Evolutionary conservation across 2,329 filamentous ascomycete genomes (phyloP).

Genomic region (Diplodia mutila): DNA sequence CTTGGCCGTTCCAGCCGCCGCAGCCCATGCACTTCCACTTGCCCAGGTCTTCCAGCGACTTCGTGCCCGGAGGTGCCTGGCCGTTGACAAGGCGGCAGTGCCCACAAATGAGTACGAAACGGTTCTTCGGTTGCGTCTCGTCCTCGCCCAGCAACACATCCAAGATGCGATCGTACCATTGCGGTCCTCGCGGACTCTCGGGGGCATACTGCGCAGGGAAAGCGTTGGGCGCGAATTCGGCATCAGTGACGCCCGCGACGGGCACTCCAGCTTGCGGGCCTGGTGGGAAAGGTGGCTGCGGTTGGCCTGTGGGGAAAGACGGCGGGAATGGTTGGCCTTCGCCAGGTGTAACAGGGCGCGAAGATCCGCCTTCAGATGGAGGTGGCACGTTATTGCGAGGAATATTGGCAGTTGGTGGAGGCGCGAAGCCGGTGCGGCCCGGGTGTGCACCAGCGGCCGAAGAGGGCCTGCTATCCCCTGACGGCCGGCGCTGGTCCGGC

Average conservation of each 20-base stretch:
- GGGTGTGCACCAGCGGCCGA: neutral
- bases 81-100: slow-evolving; percentile 90
- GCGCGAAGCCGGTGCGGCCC: slow-evolving; percentile 58
- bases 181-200: slow-evolving; percentile 48
- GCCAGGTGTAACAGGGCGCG: slow-evolving; percentile 37
- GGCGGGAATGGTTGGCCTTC: slow-evolving; percentile 11
- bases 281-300: slow-evolving; percentile 27
- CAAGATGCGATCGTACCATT: slow-evolving; percentile 94
- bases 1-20: slow-evolving; percentile 76
- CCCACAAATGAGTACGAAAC: slow-evolving; percentile 82
- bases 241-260: slow-evolving; percentile 39
- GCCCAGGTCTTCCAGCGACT: slow-evolving; percentile 76
- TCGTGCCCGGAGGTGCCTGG: slow-evolving; percentile 87
- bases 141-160: slow-evolving; percentile 94
- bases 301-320: slow-evolving; percentile 27
- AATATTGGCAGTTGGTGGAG: slow-evolving; percentile 69
- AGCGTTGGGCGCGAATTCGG: slow-evolving; percentile 77
- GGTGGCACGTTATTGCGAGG: slow-evolving; percentile 36
- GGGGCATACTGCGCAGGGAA: slow-evolving; percentile 54
- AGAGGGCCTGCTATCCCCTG: slow-evolving; percentile 30
- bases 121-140: slow-evolving; percentile 88
- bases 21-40: slow-evolving; percentile 90
- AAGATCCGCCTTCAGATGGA: slow-evolving; percentile 31
- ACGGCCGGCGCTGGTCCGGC: slow-evolving; percentile 36
- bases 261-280: neutral